Conservation (phyloP, 495 filamentous ascomycete genomes). For the Rostrohypoxylon terebratum region DNA sequence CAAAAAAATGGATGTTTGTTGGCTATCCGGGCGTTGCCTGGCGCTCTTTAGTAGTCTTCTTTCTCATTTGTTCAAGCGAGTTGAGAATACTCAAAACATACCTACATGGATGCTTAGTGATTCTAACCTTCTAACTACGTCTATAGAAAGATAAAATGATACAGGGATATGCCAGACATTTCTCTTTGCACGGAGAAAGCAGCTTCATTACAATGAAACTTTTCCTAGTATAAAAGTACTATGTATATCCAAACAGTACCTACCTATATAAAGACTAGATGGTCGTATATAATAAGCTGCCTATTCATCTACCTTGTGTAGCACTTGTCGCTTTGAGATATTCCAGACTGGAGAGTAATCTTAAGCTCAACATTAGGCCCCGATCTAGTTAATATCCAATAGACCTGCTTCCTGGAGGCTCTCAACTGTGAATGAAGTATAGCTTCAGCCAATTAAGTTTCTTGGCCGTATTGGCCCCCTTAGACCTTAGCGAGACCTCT, state of each 20-base stretch:
- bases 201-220: constrained; percentile 4
- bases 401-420: neutral
- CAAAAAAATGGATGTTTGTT: neutral
- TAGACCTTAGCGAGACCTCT: neutral
- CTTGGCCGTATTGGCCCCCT: too few relatives aligned
- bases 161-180: constrained; percentile 18
- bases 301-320: neutral
- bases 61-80: constrained; percentile 1
- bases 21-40: neutral
- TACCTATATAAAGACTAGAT: constrained; percentile 31
- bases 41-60: constrained; percentile 24
- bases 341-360: neutral
- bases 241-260: neutral
- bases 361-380: neutral
- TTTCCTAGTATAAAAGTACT: neutral
- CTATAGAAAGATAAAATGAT: neutral
- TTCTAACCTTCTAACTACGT: constrained; percentile 24
- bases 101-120: neutral
- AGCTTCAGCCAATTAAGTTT: neutral
- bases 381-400: neutral
- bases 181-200: constrained; percentile 29
- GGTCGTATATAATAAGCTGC: neutral
- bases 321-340: neutral
- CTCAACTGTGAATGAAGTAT: neutral
- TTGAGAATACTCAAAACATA: constrained; percentile 32